phyloP scores from a whole-genome alignment of 2,329 filamentous ascomycete species.

The Fusarium illudens region DNA sequence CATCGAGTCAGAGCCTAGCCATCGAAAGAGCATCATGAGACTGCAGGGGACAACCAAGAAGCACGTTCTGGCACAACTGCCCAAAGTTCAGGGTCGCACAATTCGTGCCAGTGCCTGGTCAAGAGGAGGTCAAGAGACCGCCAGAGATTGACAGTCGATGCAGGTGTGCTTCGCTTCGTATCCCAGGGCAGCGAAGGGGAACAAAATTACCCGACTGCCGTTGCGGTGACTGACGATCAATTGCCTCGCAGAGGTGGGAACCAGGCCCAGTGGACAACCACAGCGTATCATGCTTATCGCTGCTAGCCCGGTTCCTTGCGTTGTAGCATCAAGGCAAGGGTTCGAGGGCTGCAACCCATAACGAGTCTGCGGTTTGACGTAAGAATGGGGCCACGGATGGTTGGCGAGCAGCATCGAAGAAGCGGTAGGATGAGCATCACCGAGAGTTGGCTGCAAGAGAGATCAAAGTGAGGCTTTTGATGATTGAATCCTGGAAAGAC shows the following conservation, averaged over 20 bases:
- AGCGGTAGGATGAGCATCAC: neutral
- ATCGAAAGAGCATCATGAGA: constrained; percentile 14
- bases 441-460: neutral
- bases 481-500: neutral
- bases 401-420: neutral
- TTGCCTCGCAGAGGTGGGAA: constrained; percentile 15
- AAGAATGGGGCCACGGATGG: constrained; percentile 17
- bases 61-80: neutral
- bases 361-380: constrained; percentile 3
- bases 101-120: neutral
- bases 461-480: neutral
- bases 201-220: constrained; percentile 4
- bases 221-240: constrained; percentile 18
- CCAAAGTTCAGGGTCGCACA: neutral
- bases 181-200: neutral
- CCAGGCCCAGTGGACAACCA: constrained; percentile 1
- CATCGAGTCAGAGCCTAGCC: neutral
- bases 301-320: constrained; percentile 1
- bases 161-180: neutral
- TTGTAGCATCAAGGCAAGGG: neutral
- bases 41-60: neutral
- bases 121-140: neutral
- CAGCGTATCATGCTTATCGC: constrained; percentile 1
- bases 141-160: neutral
- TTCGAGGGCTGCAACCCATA: neutral